Conservation (phyloP, 768 basidiomycete genomes). For the Russula brevipes region DNA sequence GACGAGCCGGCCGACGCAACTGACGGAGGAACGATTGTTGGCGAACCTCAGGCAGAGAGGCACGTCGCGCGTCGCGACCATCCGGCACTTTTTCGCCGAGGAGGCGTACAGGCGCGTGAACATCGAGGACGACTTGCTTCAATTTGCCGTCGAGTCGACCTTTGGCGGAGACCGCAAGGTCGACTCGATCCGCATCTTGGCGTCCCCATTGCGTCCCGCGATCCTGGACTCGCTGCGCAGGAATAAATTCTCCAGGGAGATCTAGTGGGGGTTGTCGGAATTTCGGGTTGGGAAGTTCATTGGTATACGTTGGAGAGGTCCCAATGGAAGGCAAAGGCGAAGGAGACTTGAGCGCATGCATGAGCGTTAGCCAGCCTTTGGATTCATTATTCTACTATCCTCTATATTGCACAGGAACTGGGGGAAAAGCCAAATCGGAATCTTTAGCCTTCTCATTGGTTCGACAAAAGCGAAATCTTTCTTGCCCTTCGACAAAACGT, state of each 20-base stretch:
- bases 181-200: conserved; percentile 41
- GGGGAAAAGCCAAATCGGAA: too few species aligned
- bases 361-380: too few species aligned
- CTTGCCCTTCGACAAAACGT: too few species aligned
- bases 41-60: conserved; percentile 29
- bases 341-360: too few species aligned
- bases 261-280: conserved; percentile 43
- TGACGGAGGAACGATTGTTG: conserved; percentile 23
- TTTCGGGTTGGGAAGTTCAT: conserved; percentile 53
- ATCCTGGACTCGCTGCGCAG: conserved; percentile 41
- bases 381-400: too few species aligned
- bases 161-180: conserved; percentile 45
- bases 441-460: too few species aligned
- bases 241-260: conserved; percentile 46
- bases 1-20: conserved; percentile 29
- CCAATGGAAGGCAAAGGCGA: conserved; percentile 37
- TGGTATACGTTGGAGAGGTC: conserved; percentile 41
- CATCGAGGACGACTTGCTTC: conserved; percentile 62
- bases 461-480: too few species aligned
- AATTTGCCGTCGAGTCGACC: conserved; percentile 52
- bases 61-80: conserved; percentile 49
- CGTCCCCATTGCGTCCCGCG: conserved; percentile 51
- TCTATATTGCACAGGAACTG: too few species aligned
- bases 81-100: conserved; percentile 74
- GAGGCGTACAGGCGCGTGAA: conserved; percentile 52